Evolutionary conservation across 495 filamentous ascomycete species (phyloP).

Genomic region (Aspergillus hancockii): DNA sequence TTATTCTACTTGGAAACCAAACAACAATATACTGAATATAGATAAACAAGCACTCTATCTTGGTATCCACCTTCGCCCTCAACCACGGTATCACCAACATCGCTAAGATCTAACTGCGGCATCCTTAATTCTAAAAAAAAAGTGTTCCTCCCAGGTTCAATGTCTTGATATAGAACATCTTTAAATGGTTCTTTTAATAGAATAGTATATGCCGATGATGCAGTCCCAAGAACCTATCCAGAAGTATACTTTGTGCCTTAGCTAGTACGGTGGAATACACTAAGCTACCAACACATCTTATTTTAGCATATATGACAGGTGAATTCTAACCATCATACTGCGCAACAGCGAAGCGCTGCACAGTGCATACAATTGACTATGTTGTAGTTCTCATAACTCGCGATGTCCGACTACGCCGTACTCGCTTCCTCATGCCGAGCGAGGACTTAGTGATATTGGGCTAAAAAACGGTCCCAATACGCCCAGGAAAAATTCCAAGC

Average conservation of each 20-base stretch:
- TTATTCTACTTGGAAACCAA: too few species aligned
- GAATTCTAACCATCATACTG: neutral
- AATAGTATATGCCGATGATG: neutral
- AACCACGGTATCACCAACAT: neutral
- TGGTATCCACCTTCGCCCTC: neutral
- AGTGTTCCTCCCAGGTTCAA: conserved; percentile 2
- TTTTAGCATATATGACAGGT: neutral
- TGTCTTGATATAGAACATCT: neutral
- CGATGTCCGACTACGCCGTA: too few species aligned
- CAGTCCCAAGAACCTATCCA: neutral
- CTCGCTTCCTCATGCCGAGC: too few species aligned
- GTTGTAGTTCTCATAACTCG: too few species aligned
- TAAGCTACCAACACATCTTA: conserved; percentile 1
- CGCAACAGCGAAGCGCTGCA: neutral
- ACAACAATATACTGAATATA: neutral
- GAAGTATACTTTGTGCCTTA: neutral
- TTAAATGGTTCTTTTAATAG: conserved; percentile 13
- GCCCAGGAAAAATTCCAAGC: too few species aligned
- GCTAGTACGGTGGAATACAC: too few species aligned
- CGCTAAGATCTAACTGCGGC: neutral
- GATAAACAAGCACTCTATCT: neutral
- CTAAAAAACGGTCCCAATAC: too few species aligned
- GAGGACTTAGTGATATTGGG: too few species aligned
- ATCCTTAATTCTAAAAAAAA: conserved; percentile 14
- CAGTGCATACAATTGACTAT: neutral